Evolutionary conservation across 345 rosid genomes (phyloP).

Genomic region (Eucalyptus pauciflora): DNA sequence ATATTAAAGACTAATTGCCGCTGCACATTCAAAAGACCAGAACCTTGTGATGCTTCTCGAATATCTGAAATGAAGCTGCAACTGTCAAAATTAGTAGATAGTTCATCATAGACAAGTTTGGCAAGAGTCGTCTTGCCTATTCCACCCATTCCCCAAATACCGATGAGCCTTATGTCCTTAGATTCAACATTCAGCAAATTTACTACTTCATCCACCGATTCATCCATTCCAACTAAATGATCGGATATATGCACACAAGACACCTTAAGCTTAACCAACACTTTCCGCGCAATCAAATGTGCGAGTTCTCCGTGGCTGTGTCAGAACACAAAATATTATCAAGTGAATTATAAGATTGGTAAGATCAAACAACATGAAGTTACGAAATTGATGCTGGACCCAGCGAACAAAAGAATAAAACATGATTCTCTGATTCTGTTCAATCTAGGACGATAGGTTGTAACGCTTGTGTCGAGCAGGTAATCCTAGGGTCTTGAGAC

Average conservation of each 20-base stretch:
- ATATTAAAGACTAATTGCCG: neutral
- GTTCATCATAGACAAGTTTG: neutral
- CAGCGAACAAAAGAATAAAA: no score
- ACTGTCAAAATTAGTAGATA: neutral
- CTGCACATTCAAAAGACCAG: neutral
- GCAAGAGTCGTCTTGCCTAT: neutral
- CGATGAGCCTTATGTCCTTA: neutral
- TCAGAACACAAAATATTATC: neutral
- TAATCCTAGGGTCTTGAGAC: neutral
- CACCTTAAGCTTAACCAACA: neutral
- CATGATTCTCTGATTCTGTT: no score
- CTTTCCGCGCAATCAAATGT: neutral
- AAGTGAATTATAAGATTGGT: neutral
- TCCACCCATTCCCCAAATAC: neutral
- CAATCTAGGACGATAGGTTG: neutral
- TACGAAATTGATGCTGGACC: no score
- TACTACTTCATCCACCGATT: neutral
- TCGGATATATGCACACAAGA: neutral
- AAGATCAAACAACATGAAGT: no score
- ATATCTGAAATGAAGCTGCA: neutral
- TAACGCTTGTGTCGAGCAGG: neutral
- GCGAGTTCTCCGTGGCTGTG: neutral
- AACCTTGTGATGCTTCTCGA: neutral
- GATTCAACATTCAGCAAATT: neutral
- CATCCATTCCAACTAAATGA: neutral